Percentiles rank a stretch among this genome's conserved stretches.
Evolutionary conservation across 805 yeast species (phyloP).

Genomic region (Kregervanrija fluxuum): DNA sequence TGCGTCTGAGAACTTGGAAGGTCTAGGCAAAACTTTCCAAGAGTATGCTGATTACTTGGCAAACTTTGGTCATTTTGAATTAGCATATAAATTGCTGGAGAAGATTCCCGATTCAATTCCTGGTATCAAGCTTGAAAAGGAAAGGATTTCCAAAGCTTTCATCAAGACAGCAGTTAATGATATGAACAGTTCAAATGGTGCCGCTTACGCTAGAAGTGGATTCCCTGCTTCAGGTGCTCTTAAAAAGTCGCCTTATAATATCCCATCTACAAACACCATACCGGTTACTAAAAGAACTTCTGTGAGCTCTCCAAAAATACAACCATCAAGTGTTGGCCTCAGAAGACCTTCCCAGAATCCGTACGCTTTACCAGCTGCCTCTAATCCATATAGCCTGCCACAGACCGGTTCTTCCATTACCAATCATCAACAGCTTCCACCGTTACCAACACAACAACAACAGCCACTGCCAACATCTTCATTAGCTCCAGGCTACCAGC

Average conservation of each 20-base stretch:
- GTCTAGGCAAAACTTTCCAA: conserved; percentile 53
- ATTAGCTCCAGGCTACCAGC: conserved; percentile 5
- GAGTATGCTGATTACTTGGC: conserved; percentile 81
- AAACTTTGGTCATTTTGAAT: conserved; percentile 73
- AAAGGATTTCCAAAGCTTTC: conserved; percentile 67
- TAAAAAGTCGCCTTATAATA: conserved; percentile 1
- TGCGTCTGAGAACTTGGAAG: conserved; percentile 37
- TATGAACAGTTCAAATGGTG: conserved; percentile 4
- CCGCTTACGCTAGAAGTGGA: conserved; percentile 12
- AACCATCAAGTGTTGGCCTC: too few species aligned
- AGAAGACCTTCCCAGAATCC: background rate
- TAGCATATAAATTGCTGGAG: conserved; percentile 65
- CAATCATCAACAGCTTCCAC: background rate
- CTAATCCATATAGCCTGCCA: conserved; percentile 16
- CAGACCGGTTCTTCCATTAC: background rate
- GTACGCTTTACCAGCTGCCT: conserved; percentile 2
- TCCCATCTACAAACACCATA: conserved; percentile 3
- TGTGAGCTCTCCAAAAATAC: too few species aligned
- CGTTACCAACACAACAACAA: background rate
- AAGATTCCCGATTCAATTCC: conserved; percentile 70
- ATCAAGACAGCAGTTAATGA: conserved; percentile 15
- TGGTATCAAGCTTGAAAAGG: conserved; percentile 65
- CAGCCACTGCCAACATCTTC: background rate
- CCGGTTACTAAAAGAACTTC: conserved; percentile 1
- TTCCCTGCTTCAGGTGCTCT: conserved; percentile 5